phyloP scores from a whole-genome alignment of 768 basidiomycete genomes.

The Kwoniella europaea region DNA sequence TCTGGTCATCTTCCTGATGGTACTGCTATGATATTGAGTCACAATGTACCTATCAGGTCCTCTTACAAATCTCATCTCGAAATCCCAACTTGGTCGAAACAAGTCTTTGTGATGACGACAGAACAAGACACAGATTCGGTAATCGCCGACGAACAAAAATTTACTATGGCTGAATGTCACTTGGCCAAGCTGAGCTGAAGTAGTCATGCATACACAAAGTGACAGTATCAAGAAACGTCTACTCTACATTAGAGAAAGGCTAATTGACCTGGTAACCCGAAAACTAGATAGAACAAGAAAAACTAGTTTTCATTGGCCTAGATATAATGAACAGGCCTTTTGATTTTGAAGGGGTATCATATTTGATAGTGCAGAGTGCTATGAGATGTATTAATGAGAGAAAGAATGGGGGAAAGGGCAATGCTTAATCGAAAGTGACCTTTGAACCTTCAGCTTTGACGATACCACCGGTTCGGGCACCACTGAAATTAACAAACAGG shows the following conservation, averaged over 20 bases:
- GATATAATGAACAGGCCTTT: slow-evolving; percentile 1
- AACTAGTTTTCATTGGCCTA: background rate
- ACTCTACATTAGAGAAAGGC: background rate
- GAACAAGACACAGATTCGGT: background rate
- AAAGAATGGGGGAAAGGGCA: background rate
- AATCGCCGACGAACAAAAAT: background rate
- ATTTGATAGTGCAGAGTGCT: background rate
- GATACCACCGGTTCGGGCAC: slow-evolving; percentile 69
- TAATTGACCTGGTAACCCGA: slow-evolving; percentile 12
- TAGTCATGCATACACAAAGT: slow-evolving; percentile 22
- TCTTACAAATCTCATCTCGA: background rate
- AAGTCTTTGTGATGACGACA: too few relatives aligned
- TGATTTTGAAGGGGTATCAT: slow-evolving; percentile 15
- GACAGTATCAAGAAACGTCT: slow-evolving; percentile 7
- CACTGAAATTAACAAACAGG: slow-evolving; percentile 24
- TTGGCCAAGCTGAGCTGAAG: background rate
- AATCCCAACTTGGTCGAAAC: background rate
- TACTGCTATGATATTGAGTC: background rate
- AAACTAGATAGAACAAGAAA: slow-evolving; percentile 17
- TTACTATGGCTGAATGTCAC: too few relatives aligned
- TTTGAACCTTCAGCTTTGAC: slow-evolving; percentile 66
- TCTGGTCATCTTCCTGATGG: background rate
- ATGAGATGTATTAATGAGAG: slow-evolving; percentile 1
- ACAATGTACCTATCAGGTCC: slow-evolving; percentile 8
- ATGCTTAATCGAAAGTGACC: slow-evolving; percentile 55